These are phyloP conservation scores for Santalum album DNA, from an alignment of 164 flowering plant genomes.

Conservation along the genomic window DNA sequence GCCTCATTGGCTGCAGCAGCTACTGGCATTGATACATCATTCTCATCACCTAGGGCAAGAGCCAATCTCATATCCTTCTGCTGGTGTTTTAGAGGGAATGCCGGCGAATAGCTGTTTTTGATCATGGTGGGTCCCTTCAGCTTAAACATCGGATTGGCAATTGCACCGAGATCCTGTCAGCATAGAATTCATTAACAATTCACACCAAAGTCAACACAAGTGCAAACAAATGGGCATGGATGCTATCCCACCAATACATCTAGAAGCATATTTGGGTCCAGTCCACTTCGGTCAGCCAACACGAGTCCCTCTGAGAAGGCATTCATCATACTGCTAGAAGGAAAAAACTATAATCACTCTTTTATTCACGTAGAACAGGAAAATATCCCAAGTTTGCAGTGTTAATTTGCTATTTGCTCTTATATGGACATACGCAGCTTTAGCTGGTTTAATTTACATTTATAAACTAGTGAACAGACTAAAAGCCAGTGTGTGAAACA, in stretches of 20 bases:
- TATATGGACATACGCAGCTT: too few relatives aligned
- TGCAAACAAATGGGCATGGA: not conserved
- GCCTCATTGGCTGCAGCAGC: conserved; percentile 99
- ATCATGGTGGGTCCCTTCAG: conserved; percentile 86
- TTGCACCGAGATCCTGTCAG: conserved; percentile 71
- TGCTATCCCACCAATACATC: conserved; percentile 67
- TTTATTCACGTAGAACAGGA: too few relatives aligned
- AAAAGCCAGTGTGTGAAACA: too few relatives aligned
- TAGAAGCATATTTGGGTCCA: conserved; percentile 60
- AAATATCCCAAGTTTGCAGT: not conserved
- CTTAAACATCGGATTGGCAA: conserved; percentile 80
- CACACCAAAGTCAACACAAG: not conserved
- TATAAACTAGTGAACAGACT: too few relatives aligned
- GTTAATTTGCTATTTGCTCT: not conserved
- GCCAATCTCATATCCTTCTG: conserved; percentile 98
- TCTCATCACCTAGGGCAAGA: conserved; percentile 93
- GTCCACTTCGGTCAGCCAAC: conserved; percentile 72
- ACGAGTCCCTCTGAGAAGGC: conserved; percentile 93
- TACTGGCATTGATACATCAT: conserved; percentile 87
- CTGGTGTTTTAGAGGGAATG: conserved; percentile 95
- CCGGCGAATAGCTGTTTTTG: conserved; percentile 53
- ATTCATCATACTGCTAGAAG: conserved; percentile 73
- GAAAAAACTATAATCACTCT: not conserved
- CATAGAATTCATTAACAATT: conserved; percentile 1
- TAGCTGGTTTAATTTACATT: too few relatives aligned